These are phyloP conservation scores for Naganishia kalamii DNA, from an alignment of 768 basidiomycete species.

Conservation along the genomic window DNA sequence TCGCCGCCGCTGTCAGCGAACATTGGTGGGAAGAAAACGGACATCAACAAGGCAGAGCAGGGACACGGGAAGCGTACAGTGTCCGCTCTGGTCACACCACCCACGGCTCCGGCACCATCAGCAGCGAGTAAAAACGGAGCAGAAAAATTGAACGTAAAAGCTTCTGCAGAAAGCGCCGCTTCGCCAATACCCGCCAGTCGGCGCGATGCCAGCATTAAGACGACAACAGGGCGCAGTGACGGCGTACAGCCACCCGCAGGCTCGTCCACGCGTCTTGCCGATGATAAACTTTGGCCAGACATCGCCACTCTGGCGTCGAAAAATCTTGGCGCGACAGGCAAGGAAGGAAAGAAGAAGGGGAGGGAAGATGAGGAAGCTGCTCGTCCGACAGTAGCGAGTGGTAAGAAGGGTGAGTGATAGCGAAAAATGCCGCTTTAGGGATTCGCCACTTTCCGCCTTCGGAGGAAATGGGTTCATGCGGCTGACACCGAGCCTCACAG, in stretches of 20 bases:
- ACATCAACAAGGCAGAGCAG: background rate
- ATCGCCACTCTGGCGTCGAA: background rate
- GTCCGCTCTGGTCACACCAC: background rate
- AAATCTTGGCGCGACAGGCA: background rate
- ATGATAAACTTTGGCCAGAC: background rate
- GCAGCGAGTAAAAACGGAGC: background rate
- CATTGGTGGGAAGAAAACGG: background rate
- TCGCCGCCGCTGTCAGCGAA: background rate
- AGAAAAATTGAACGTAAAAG: background rate
- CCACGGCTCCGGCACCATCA: background rate
- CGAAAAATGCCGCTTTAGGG: background rate
- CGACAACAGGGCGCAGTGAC: background rate
- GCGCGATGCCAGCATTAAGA: background rate
- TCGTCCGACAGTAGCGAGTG: conserved; percentile 11
- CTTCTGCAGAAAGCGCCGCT: background rate
- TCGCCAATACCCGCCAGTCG: background rate
- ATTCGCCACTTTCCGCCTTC: background rate
- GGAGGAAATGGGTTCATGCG: background rate
- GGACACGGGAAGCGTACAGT: background rate
- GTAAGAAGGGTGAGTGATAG: conserved; percentile 27
- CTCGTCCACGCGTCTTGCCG: background rate
- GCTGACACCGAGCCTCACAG: conserved; percentile 29
- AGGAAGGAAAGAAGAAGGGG: conserved; percentile 22
- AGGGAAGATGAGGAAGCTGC: conserved; percentile 28
- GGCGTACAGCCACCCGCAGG: background rate